A percentile compares a stretch with the other conserved stretches of the same genome.
Evolutionary conservation across 495 filamentous ascomycete genomes (phyloP).

Genomic region (Lindgomyces ingoldianus): DNA sequence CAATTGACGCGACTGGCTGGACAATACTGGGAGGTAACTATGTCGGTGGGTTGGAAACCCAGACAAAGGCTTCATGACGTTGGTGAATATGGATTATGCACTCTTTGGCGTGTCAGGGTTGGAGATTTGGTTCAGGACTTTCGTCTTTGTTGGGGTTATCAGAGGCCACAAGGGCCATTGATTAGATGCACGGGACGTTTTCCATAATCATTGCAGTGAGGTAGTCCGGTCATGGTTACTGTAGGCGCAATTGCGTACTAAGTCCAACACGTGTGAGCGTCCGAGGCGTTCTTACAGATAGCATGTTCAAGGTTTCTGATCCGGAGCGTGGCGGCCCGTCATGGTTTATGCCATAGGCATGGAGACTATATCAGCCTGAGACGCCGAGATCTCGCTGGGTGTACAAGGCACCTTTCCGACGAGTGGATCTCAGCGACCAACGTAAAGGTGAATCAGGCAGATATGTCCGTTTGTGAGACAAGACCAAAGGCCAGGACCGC

Average conservation of each 20-base stretch:
- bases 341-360: constrained; percentile 16
- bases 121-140: constrained; percentile 37
- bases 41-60: constrained; percentile 27
- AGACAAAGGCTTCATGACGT: constrained; percentile 38
- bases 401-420: constrained; percentile 39
- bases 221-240: neutral
- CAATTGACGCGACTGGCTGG: constrained; percentile 47
- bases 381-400: constrained; percentile 38
- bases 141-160: constrained; percentile 35
- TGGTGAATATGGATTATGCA: neutral
- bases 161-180: neutral
- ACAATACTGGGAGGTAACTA: constrained; percentile 35
- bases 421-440: constrained; percentile 39
- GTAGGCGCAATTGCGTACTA: constrained; percentile 17
- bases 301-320: constrained; percentile 25
- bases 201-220: constrained; percentile 19
- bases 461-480: constrained; percentile 41
- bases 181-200: constrained; percentile 42
- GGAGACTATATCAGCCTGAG: constrained; percentile 18
- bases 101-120: constrained; percentile 27
- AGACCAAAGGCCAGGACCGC: constrained; percentile 35
- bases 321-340: constrained; percentile 36
- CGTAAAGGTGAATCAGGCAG: constrained; percentile 17
- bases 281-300: neutral
- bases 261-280: constrained; percentile 20